These are phyloP conservation scores for Pythium coloratum DNA, from an alignment of 352 stramenopile species.

Conservation along the genomic window DNA sequence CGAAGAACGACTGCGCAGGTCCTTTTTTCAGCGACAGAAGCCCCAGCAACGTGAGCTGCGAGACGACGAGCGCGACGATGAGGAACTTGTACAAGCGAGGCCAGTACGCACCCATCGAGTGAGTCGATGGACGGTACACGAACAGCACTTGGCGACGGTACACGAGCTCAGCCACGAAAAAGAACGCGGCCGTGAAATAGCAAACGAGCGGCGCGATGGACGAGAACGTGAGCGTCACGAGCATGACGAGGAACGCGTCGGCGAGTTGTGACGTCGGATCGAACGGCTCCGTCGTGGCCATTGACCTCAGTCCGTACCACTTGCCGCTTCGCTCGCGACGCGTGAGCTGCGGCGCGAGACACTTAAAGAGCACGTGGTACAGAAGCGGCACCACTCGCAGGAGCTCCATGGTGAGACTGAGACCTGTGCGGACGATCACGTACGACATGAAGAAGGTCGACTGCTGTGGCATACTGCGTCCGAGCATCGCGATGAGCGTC, in stretches of 20 bases:
- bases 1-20: slow-evolving; percentile 21
- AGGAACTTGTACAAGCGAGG: slow-evolving; percentile 76
- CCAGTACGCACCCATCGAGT: slow-evolving; percentile 73
- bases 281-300: slow-evolving; percentile 54
- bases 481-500: slow-evolving; percentile 67
- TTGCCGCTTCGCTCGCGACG: slow-evolving; percentile 46
- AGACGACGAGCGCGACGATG: slow-evolving; percentile 67
- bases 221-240: slow-evolving; percentile 78
- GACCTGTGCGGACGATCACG: slow-evolving; percentile 66
- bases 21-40: slow-evolving; percentile 80
- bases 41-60: slow-evolving; percentile 75
- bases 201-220: slow-evolving; percentile 76
- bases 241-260: slow-evolving; percentile 65
- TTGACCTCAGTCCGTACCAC: slow-evolving; percentile 58
- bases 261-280: slow-evolving; percentile 60
- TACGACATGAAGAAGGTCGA: slow-evolving; percentile 88
- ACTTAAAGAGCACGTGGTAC: slow-evolving; percentile 45
- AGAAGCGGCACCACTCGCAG: slow-evolving; percentile 56
- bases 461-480: slow-evolving; percentile 72
- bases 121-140: slow-evolving; percentile 61
- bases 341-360: slow-evolving; percentile 65
- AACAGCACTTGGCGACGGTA: slow-evolving; percentile 71
- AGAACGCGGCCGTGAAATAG: slow-evolving; percentile 77
- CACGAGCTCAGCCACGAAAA: slow-evolving; percentile 61
- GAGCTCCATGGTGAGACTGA: slow-evolving; percentile 62